Base-by-base conservation (phyloP, 257 asterid genomes). In the Solanum corneliomulleri region DNA sequence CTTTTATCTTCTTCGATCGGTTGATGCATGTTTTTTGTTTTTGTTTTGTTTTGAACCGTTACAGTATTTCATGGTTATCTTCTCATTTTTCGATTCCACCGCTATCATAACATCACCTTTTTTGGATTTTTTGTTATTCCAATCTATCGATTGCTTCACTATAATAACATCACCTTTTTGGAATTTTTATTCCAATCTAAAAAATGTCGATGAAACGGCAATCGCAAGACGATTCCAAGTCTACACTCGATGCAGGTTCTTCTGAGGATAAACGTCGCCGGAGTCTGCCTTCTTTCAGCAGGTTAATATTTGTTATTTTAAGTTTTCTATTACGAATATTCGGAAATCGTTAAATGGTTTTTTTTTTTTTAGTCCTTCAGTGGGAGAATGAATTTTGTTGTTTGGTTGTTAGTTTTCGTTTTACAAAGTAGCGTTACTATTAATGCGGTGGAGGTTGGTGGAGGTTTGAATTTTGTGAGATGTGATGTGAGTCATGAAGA, bases 201-300 rank as follows among this genome's bases (percentile, higher is more conserved):
- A 87, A 68, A 56, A 92, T 92, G 94, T 89, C 94, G 44, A 91
- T 90, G 87, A 90, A 92, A 89, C 91, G 99, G 88, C 95, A 93
- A 52, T 87, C 85, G 9, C 95, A 93, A 88, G 89, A 88, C 58
- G 97, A 80, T 52, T 69, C 23, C 66, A 87, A 77, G 58, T 44
- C 91, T 49, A 44, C 71, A 83, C 33, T 72, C 16, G 89, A 94
- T 85, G 93, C 94, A 25, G 42, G 89, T 72, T 89, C 95, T 78
- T 90, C 89, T 56, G 95, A 93, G 10, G 98, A 95, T 45, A 91
- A 85, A 87, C 92, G 93, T 25, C 94, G 91, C 42, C 89, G 97
- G 85, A 95, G 89, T 72, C 29, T 89, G 15, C 96, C 94, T 56
- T 89, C 94, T 25, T 90, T 96, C n/a, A 93, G 89, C 89, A 94